phyloP scores from a whole-genome alignment of 192 early-diverging fungal species.

The Backusella circina region DNA sequence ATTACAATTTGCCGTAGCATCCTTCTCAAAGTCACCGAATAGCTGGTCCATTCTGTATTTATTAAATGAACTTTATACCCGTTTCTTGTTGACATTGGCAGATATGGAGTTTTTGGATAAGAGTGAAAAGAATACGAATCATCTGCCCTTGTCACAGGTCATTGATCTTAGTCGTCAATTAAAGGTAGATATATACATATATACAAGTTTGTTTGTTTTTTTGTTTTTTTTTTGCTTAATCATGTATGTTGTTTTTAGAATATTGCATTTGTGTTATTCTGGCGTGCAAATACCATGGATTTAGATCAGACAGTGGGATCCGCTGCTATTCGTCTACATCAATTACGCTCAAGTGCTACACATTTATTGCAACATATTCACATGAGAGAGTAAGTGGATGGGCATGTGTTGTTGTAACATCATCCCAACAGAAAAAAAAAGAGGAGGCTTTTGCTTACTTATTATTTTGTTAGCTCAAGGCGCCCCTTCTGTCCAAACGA shows the following conservation, averaged over 20 bases:
- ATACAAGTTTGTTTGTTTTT: no score
- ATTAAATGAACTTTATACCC: constrained; percentile 69
- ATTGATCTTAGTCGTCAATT: constrained; percentile 47
- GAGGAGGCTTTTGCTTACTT: neutral
- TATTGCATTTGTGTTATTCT: constrained; percentile 73
- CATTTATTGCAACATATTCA: constrained; percentile 72
- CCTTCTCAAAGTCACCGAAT: constrained; percentile 18
- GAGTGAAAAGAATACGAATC: constrained; percentile 35
- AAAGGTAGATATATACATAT: no score
- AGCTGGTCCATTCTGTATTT: constrained; percentile 65
- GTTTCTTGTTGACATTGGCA: constrained; percentile 71
- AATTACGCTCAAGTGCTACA: constrained; percentile 60
- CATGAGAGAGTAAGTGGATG: constrained; percentile 59
- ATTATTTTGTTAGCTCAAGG: constrained; percentile 46
- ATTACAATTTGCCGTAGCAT: neutral
- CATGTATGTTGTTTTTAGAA: no score
- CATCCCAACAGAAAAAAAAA: no score
- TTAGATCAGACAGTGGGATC: constrained; percentile 22
- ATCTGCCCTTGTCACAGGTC: constrained; percentile 49
- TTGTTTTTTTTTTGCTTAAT: no score
- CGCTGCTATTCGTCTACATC: constrained; percentile 41
- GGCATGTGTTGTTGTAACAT: no score
- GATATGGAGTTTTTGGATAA: constrained; percentile 85
- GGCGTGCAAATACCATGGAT: constrained; percentile 52
- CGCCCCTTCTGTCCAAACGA: constrained; percentile 61